Evolutionary conservation across 164 flowering plant genomes (phyloP).

Genomic region (Vitis cinerea): DNA sequence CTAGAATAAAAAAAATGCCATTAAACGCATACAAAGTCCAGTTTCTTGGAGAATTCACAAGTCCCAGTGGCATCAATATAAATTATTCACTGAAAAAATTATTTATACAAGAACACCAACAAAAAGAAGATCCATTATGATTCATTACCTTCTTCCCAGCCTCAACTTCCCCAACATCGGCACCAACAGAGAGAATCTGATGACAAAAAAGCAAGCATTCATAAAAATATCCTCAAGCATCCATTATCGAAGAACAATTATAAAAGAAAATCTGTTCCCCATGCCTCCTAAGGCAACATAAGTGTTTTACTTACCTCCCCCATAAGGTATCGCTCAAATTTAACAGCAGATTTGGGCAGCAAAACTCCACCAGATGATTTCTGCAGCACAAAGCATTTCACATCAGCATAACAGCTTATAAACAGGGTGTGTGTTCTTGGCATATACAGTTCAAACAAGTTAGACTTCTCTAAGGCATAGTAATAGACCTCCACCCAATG

Average conservation of each 20-base stretch:
- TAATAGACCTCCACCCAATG: no score
- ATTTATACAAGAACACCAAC: background rate
- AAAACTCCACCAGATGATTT: constrained; percentile 96
- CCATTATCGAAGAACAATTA: no score
- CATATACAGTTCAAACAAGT: no score
- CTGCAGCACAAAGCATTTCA: constrained; percentile 33
- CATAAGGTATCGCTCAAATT: constrained; percentile 81
- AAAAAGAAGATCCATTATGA: background rate
- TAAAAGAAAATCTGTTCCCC: no score
- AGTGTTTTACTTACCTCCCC: constrained; percentile 65
- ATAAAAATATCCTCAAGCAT: no score
- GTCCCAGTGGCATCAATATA: background rate
- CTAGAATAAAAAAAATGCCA: background rate
- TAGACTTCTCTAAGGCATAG: no score
- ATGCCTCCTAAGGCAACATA: no score
- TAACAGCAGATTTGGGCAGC: constrained; percentile 95
- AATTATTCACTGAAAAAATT: no score
- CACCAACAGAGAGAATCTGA: constrained; percentile 80
- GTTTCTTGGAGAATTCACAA: no score
- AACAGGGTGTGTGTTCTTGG: background rate
- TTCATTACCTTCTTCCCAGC: constrained; percentile 80
- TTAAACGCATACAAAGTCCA: background rate
- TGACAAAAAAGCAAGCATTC: background rate
- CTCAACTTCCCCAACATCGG: constrained; percentile 64
- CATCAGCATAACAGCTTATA: constrained; percentile 8